Evolutionary conservation across 2,329 filamentous ascomycete genomes (phyloP), one percentile per base, ranked within the genome.

Genomic region (Hawksworthiomyces lignivorus): DNA sequence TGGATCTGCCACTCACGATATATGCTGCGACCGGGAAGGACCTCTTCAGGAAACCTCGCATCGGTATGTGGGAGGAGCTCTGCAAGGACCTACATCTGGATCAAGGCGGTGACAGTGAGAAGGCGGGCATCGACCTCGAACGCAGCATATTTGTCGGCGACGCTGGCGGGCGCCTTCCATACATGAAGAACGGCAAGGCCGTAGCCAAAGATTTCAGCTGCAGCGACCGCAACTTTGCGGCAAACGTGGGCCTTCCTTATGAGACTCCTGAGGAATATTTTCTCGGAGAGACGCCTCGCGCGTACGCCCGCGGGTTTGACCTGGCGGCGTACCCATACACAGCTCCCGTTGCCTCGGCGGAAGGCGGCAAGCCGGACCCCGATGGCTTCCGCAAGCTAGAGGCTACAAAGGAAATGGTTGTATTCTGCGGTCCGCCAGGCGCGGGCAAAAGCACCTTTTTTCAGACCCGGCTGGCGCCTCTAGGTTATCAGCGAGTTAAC

Each of bases 261-360:
- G 68, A 80, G 44, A 95, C 90, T 0, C 92, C 92, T 0, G 92
- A 98, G 56, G 89, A 96, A 60, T 95, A 82, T 64, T 97, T 97
- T 57, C 73, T 90, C 1, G 72, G 73, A 2, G 75, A 87, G 52
- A 55, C 73, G 19, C 69, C 83, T 1, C 73, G 80, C 49, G 72
- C 77, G 1, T 92, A 86, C 55, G 62, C 62, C 9, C 72, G 85
- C 42, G 67, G 75, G 1, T 94, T 97, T 52, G 81, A 96, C 48
- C 75, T 89, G 15, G 63, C 63, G 1, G 59, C 67, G 4, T 80
- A 82, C 53, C 62, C 68, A n/a, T n/a, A n/a, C n/a, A n/a, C n/a
- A n/a, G n/a, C n/a, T n/a, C n/a, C 77, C 22, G 48, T 59, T 6
- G 54, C 56, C n/a, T 30, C 50, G 3, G 41, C 44, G 1, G 32